Evolutionary conservation across 768 basidiomycete species (phyloP).

Genomic region (Boletus insuetus): DNA sequence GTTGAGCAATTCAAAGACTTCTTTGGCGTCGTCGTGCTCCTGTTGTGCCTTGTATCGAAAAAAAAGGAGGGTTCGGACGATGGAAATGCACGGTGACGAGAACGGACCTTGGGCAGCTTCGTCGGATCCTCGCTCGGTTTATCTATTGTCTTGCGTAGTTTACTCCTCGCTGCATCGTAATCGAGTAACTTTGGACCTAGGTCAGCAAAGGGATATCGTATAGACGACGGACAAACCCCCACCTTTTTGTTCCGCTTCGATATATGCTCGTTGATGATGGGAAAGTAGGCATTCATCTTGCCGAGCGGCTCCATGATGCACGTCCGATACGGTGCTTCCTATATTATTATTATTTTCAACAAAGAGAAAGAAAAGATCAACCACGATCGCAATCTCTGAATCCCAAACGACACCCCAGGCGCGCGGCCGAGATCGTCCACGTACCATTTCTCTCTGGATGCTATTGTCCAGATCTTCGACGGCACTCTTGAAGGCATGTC

Average conservation of each 20-base stretch:
- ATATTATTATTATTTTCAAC: background rate
- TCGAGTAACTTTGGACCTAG: constrained; percentile 69
- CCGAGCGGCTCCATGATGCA: constrained; percentile 94
- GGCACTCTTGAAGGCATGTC: constrained; percentile 92
- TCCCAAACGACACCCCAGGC: background rate
- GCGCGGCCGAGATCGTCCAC: constrained; percentile 26
- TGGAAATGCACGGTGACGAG: background rate
- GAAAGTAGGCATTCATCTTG: constrained; percentile 96
- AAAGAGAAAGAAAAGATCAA: background rate
- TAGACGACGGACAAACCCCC: background rate
- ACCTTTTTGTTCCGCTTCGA: constrained; percentile 97
- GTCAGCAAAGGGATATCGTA: background rate
- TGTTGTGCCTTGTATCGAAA: constrained; percentile 66
- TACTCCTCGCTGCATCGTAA: constrained; percentile 91
- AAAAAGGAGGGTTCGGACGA: background rate
- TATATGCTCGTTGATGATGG: constrained; percentile 90
- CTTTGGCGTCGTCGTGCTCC: constrained; percentile 93
- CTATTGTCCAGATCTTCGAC: constrained; percentile 91
- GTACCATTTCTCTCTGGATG: constrained; percentile 79
- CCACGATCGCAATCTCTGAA: background rate
- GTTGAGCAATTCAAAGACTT: constrained; percentile 91
- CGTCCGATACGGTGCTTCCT: constrained; percentile 94
- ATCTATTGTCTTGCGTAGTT: constrained; percentile 82
- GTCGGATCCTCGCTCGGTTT: constrained; percentile 94
- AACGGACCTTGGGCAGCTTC: constrained; percentile 74